These are phyloP conservation scores for Cryptococcus sp. DNA, from an alignment of 1,284 basidiomycete species.

Conservation along the genomic window DNA sequence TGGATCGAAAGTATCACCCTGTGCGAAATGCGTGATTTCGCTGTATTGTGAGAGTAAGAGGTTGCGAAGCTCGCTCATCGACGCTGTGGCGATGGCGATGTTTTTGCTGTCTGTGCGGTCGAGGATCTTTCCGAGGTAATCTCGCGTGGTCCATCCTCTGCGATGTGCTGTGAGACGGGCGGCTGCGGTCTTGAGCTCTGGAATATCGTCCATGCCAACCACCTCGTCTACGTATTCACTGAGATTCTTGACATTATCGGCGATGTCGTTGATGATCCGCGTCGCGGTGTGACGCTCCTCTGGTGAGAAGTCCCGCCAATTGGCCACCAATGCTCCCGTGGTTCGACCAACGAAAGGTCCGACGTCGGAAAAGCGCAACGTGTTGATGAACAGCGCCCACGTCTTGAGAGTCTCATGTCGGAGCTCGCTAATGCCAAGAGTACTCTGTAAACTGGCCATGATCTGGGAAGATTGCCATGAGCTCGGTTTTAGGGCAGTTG, in stretches of 20 bases:
- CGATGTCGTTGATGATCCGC: slow-evolving; percentile 70
- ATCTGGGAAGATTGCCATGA: slow-evolving; percentile 61
- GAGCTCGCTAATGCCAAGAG: slow-evolving; percentile 68
- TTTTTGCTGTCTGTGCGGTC: slow-evolving; percentile 79
- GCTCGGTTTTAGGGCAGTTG: not conserved
- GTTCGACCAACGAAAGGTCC: slow-evolving; percentile 85
- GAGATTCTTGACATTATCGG: slow-evolving; percentile 62
- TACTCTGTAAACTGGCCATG: slow-evolving; percentile 94
- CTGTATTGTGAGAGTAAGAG: slow-evolving; percentile 63
- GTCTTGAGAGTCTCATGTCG: slow-evolving; percentile 76
- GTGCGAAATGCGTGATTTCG: slow-evolving; percentile 65
- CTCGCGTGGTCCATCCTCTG: slow-evolving; percentile 58
- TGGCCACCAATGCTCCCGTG: slow-evolving; percentile 77
- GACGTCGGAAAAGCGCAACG: slow-evolving; percentile 70
- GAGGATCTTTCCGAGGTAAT: slow-evolving; percentile 69
- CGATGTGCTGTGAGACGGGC: slow-evolving; percentile 60
- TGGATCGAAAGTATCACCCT: slow-evolving; percentile 84
- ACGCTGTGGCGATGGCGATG: slow-evolving; percentile 72
- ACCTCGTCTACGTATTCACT: slow-evolving; percentile 68
- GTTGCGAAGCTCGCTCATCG: slow-evolving; percentile 72
- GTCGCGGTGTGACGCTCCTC: slow-evolving; percentile 62
- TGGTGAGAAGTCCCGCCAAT: slow-evolving; percentile 68
- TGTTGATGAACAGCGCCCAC: slow-evolving; percentile 78
- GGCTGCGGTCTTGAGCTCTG: slow-evolving; percentile 63
- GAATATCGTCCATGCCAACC: slow-evolving; percentile 71